Base-by-base conservation (phyloP, 202 grass and related monocot species). In the Saccharum hybrid region DNA sequence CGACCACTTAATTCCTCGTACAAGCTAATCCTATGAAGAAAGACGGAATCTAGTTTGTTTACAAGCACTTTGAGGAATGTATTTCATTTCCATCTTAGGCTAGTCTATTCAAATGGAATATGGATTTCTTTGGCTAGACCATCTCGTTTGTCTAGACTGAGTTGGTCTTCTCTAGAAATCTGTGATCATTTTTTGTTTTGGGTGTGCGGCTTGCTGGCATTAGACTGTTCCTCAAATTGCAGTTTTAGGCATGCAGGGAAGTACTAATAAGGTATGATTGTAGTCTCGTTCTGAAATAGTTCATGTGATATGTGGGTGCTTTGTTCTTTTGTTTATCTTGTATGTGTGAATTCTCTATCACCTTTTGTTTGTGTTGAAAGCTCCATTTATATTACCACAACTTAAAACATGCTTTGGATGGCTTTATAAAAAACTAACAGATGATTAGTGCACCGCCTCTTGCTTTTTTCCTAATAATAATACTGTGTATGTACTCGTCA, bases 1-100 rank as follows among this genome's bases (percentile, higher is more conserved):
- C 6, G 19, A 59, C 13, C 31, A 34, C 40, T 52, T 78, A 10
- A 66, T 30, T 75, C 33, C 34, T n/a, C 0, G 34, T 31, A 8
- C 31, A 66, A 31, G 26, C 8, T 43, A 38, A 66, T 33, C 43
- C 4, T 57, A 6, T 66, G 64, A 72, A 66, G 19, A n/a, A n/a
- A n/a, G n/a, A n/a, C n/a, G n/a, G n/a, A n/a, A n/a, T n/a, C n/a
- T n/a, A n/a, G n/a, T n/a, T n/a, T n/a, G n/a, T n/a, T n/a, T n/a
- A n/a, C n/a, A n/a, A n/a, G n/a, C n/a, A n/a, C 6, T 45, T 74
- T 41, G 71, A 76, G 15, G 62, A 69, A 31, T 51, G n/a, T 21
- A 40, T 71, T 45, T 46, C 22, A 31, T 12, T 84, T 30, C 49
- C 60, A 37, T 8, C 48, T 49, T 60, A 66, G 10, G 12, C 8